phyloP scores from a whole-genome alignment of 305 asterid genomes.

The Withania somnifera region DNA sequence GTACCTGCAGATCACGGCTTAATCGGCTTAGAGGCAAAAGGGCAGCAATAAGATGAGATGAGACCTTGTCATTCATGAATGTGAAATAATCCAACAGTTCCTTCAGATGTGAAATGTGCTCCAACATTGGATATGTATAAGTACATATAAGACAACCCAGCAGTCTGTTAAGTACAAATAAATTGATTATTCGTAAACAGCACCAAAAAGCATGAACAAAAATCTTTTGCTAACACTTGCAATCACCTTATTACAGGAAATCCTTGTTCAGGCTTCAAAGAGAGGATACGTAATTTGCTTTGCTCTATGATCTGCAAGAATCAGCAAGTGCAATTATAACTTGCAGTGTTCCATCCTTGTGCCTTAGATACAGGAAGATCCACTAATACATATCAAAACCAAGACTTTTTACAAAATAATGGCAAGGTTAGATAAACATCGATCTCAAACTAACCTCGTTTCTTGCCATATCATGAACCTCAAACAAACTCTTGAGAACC shows the following conservation, averaged over 20 bases:
- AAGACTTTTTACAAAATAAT: background rate
- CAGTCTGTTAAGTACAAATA: constrained; percentile 27
- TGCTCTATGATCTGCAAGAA: constrained; percentile 68
- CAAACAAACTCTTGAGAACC: constrained; percentile 71
- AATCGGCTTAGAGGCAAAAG: constrained; percentile 58
- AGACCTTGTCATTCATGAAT: constrained; percentile 49
- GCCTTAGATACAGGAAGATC: background rate
- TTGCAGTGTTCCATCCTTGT: background rate
- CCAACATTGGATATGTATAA: constrained; percentile 63
- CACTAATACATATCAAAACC: background rate
- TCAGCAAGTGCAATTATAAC: constrained; percentile 2
- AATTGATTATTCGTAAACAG: constrained; percentile 6
- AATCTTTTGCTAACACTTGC: constrained; percentile 9
- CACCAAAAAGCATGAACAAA: constrained; percentile 9
- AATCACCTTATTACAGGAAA: constrained; percentile 47
- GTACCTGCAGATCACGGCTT: constrained; percentile 65
- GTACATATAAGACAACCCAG: constrained; percentile 49
- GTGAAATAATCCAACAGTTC: constrained; percentile 81
- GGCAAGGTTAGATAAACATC: background rate
- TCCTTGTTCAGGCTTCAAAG: constrained; percentile 64
- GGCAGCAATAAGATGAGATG: constrained; percentile 47
- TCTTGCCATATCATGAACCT: constrained; percentile 81
- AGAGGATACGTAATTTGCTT: constrained; percentile 66
- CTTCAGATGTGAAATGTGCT: constrained; percentile 60
- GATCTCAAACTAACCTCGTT: constrained; percentile 44